Evolutionary conservation across 2,329 filamentous ascomycete species (phyloP).

Genomic region (Tolypocladium pustulatum): DNA sequence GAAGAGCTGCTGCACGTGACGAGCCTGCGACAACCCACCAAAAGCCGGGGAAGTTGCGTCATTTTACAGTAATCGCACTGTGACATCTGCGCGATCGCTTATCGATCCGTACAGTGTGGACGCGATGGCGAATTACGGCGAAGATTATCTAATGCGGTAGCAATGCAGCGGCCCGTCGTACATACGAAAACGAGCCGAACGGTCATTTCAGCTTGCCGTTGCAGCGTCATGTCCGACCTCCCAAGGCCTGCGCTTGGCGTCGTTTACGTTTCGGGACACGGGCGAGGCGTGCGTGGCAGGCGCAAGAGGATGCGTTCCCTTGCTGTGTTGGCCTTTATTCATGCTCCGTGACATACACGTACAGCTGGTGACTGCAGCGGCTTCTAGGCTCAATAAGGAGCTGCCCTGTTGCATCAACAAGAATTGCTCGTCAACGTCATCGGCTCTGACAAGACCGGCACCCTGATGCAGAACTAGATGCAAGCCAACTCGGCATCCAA

Average conservation of each 20-base stretch:
- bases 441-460: slow-evolving; percentile 32
- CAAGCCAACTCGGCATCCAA: slow-evolving; percentile 23
- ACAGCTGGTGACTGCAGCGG: neutral
- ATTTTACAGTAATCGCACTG: neutral
- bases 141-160: neutral
- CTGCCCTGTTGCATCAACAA: neutral
- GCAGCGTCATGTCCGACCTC: neutral
- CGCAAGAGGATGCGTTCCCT: neutral
- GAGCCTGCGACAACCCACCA: neutral
- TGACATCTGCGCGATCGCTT: accelerated
- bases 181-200: neutral
- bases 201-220: neutral
- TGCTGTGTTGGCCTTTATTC: neutral
- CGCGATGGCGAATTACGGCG: neutral
- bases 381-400: neutral
- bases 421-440: slow-evolving; percentile 29
- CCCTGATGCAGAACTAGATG: slow-evolving; percentile 34
- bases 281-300: neutral
- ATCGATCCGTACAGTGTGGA: neutral
- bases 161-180: neutral
- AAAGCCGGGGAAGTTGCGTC: neutral
- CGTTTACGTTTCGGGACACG: neutral
- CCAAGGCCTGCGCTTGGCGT: neutral
- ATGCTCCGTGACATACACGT: neutral
- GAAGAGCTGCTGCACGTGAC: neutral